Evolutionary conservation across 2,329 filamentous ascomycete species (phyloP).

Genomic region (Exophiala phaeomuriformis): DNA sequence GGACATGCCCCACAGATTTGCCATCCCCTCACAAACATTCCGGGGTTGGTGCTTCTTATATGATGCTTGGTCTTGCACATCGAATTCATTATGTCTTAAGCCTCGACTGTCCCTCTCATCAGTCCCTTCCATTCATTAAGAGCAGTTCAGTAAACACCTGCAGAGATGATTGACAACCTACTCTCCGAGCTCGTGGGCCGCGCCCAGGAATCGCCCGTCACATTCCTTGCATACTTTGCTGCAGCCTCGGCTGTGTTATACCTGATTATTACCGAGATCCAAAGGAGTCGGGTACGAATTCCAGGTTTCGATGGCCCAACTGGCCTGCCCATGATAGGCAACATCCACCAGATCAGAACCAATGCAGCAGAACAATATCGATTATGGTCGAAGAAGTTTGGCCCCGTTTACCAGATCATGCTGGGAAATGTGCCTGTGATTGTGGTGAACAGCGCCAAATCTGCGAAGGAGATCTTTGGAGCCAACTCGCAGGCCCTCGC

Average conservation of each 20-base stretch:
- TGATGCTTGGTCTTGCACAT: neutral
- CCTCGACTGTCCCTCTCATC: neutral
- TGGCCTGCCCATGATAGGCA: conserved; percentile 50
- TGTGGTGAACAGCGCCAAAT: conserved; percentile 49
- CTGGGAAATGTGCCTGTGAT: conserved; percentile 52
- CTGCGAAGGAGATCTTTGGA: conserved; percentile 47
- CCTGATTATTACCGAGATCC: conserved; percentile 45
- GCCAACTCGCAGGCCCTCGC: conserved; percentile 49
- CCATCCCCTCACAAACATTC: neutral
- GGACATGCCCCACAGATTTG: neutral
- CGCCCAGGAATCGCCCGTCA: conserved; percentile 12
- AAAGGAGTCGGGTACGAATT: conserved; percentile 41
- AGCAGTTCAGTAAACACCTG: neutral
- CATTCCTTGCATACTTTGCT: conserved; percentile 19
- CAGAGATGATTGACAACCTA: conserved; percentile 23
- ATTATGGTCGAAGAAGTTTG: conserved; percentile 46
- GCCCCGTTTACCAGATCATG: conserved; percentile 51
- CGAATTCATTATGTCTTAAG: neutral
- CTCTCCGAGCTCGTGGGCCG: conserved; percentile 8
- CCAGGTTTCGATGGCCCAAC: conserved; percentile 43
- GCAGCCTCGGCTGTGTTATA: conserved; percentile 33
- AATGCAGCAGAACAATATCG: conserved; percentile 54
- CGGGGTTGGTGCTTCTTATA: neutral
- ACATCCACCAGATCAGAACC: conserved; percentile 48
- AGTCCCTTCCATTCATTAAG: neutral